Conservation (phyloP, 2,329 filamentous ascomycete species). For the Septoria petroselini region DNA sequence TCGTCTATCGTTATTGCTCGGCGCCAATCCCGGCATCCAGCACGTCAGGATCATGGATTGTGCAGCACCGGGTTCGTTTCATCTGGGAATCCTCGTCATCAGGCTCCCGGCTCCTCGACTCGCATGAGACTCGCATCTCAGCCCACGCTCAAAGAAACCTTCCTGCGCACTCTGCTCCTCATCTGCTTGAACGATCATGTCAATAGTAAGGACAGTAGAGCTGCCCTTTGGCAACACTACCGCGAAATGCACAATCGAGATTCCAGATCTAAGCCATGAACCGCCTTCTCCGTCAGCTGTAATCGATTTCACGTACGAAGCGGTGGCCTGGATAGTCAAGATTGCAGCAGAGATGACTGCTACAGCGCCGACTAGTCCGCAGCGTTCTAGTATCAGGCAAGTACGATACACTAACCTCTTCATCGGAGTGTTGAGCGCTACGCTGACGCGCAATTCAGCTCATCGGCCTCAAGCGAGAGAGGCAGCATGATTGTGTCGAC, state of each 20-base stretch:
- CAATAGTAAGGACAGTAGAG: slow-evolving; percentile 8
- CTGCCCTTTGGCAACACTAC: slow-evolving; percentile 8
- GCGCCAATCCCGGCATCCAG: not conserved
- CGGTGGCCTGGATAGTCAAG: slow-evolving; percentile 10
- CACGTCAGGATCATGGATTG: not conserved
- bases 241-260: slow-evolving; percentile 9
- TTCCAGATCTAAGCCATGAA: slow-evolving; percentile 1
- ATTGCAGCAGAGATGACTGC: slow-evolving; percentile 10
- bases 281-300: slow-evolving; percentile 5
- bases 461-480: slow-evolving; percentile 16
- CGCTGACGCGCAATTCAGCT: slow-evolving; percentile 1
- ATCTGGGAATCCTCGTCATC: not conserved
- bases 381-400: slow-evolving; percentile 9
- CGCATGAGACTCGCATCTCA: no score
- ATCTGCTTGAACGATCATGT: not conserved
- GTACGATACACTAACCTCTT: no score
- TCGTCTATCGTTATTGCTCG: slow-evolving; percentile 3
- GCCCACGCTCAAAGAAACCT: not conserved
- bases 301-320: slow-evolving; percentile 12
- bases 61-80: no score
- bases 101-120: no score
- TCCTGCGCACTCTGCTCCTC: no score
- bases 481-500: slow-evolving; percentile 13
- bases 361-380: slow-evolving; percentile 4
- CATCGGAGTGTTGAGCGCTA: not conserved